These are phyloP conservation scores for Termitomyces sp. DNA, from an alignment of 768 basidiomycete species.

Conservation along the genomic window DNA sequence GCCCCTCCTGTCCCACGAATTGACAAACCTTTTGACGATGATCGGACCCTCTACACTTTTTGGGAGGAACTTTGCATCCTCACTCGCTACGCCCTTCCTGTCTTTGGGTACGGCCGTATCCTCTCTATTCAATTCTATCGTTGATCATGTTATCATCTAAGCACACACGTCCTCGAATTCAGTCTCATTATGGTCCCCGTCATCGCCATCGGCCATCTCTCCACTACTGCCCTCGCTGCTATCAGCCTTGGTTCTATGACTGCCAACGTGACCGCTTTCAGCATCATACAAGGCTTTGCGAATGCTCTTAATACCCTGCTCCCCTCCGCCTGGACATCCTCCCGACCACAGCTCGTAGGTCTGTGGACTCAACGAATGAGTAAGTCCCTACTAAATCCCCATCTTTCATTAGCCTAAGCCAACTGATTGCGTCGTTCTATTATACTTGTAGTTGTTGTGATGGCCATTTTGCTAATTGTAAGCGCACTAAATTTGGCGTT, in stretches of 20 bases:
- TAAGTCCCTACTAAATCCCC: conserved; percentile 29
- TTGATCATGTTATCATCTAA: conserved; percentile 20
- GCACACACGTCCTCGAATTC: conserved; percentile 81
- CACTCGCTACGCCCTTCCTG: conserved; percentile 61
- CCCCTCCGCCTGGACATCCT: conserved; percentile 92
- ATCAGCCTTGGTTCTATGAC: conserved; percentile 75
- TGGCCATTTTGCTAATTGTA: conserved; percentile 56
- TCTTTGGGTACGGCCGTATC: conserved; percentile 52
- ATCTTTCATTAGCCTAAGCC: background rate
- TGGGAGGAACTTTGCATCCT: conserved; percentile 61
- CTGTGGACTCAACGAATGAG: conserved; percentile 90
- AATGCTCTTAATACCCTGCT: conserved; percentile 91
- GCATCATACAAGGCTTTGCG: conserved; percentile 77
- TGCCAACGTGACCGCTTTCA: conserved; percentile 68
- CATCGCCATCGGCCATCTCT: conserved; percentile 86
- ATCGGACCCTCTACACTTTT: conserved; percentile 30
- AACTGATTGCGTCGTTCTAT: background rate
- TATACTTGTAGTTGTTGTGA: conserved; percentile 52
- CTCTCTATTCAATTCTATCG: background rate
- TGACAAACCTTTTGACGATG: conserved; percentile 39
- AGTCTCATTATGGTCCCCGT: conserved; percentile 82
- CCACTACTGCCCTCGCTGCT: conserved; percentile 85
- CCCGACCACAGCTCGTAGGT: conserved; percentile 79
- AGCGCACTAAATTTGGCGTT: conserved; percentile 19
- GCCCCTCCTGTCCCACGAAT: conserved; percentile 54